phyloP scores from a whole-genome alignment of 805 yeast genomes.

The Yarrowia yakushimensis region DNA sequence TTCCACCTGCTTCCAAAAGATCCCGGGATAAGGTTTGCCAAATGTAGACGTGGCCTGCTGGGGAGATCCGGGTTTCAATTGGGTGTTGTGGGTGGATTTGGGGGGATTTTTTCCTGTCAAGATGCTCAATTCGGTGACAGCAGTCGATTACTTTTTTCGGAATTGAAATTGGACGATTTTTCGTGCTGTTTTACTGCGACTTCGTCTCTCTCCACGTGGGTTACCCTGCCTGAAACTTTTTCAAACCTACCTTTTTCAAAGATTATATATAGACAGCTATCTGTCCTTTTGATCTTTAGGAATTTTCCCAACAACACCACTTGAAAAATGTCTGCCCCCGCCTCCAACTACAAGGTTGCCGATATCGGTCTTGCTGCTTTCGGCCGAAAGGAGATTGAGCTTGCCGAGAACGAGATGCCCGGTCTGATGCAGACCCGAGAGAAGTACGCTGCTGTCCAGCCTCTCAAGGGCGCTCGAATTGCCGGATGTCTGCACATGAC shows the following conservation, averaged over 20 bases:
- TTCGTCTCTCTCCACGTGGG: neutral
- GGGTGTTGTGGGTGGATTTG: too few species aligned
- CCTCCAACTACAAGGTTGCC: constrained; percentile 87
- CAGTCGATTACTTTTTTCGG: neutral
- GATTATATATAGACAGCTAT: neutral
- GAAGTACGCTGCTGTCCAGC: constrained; percentile 87
- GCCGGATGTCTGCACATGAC: constrained; percentile 99
- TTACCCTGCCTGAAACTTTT: constrained; percentile 22
- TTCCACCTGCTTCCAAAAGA: too few species aligned
- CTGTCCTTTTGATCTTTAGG: neutral
- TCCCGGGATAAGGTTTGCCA: too few species aligned
- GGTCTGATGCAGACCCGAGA: constrained; percentile 97
- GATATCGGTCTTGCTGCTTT: constrained; percentile 98
- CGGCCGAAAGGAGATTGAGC: constrained; percentile 98
- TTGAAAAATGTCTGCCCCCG: constrained; percentile 35
- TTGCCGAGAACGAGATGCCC: constrained; percentile 99
- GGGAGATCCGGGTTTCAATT: too few species aligned
- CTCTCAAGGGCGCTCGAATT: constrained; percentile 96
- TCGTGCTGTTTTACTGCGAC: neutral
- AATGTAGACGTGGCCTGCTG: too few species aligned
- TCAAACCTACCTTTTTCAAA: neutral
- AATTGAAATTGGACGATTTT: neutral
- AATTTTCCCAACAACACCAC: neutral
- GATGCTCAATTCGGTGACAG: neutral
- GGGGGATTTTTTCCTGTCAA: neutral